Conservation (phyloP, 768 basidiomycete species). For the Aureoboletus auriporus region DNA sequence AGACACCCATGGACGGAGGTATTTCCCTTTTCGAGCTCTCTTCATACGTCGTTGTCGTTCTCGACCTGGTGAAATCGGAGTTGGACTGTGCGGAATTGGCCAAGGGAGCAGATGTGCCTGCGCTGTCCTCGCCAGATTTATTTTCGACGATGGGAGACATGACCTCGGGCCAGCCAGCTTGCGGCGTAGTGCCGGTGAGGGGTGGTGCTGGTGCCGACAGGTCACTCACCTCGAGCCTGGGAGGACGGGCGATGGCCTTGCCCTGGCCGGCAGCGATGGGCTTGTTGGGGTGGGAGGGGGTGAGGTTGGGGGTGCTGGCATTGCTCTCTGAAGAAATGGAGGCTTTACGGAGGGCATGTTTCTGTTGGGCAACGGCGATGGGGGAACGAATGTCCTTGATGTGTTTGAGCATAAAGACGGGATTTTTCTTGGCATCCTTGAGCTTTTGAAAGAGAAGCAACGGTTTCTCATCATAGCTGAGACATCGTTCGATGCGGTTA, state of each 20-base stretch:
- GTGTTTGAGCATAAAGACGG: conserved; percentile 98
- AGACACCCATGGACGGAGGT: conserved; percentile 52
- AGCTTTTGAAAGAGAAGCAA: conserved; percentile 94
- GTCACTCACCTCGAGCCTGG: conserved; percentile 68
- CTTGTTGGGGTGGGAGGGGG: conserved; percentile 21
- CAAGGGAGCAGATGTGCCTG: conserved; percentile 30
- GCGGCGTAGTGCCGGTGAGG: conserved; percentile 58
- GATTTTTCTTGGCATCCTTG: conserved; percentile 96
- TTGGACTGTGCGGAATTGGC: conserved; percentile 30
- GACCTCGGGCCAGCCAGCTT: conserved; percentile 74
- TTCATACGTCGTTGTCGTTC: conserved; percentile 23
- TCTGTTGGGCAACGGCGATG: conserved; percentile 94
- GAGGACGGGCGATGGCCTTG: conserved; percentile 49
- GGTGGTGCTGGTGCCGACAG: conserved; percentile 47
- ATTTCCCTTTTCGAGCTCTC: conserved; percentile 40
- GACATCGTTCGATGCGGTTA: conserved; percentile 84
- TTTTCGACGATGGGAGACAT: conserved; percentile 55
- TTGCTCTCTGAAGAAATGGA: conserved; percentile 36
- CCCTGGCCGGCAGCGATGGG: conserved; percentile 27
- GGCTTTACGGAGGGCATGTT: conserved; percentile 86
- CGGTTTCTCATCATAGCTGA: conserved; percentile 98
- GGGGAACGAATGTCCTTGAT: conserved; percentile 94
- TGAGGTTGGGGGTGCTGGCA: conserved; percentile 14
- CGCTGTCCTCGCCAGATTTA: conserved; percentile 42
- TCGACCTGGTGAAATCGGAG: conserved; percentile 19